Conservation (phyloP, 2,329 filamentous ascomycete species). For the Trichoderma sp. region DNA sequence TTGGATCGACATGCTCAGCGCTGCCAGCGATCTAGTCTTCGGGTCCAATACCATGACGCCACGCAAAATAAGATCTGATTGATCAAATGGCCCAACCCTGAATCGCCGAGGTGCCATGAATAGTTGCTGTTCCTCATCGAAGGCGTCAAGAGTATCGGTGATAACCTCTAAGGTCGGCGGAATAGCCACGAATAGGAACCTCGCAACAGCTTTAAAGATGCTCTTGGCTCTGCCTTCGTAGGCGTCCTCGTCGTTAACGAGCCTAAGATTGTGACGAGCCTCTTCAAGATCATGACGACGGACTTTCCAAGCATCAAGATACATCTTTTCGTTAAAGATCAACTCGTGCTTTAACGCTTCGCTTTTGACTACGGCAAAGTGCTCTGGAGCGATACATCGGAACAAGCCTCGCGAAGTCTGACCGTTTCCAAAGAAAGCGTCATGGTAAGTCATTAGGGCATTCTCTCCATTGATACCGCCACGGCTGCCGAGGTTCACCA, state of each 20-base stretch:
- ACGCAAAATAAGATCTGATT: neutral
- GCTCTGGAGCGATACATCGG: neutral
- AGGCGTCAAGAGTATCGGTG: neutral
- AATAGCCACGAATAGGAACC: accelerated
- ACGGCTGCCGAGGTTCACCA: neutral
- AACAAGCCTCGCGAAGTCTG: neutral
- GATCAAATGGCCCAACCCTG: accelerated
- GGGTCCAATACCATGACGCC: neutral
- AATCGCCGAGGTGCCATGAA: neutral
- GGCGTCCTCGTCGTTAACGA: no score
- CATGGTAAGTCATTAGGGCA: neutral
- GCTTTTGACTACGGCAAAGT: accelerated
- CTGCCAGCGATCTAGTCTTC: neutral
- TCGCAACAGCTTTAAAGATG: neutral
- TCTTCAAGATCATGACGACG: neutral
- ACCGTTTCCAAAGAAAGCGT: neutral
- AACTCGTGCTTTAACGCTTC: neutral
- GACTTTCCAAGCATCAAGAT: neutral
- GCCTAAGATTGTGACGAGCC: neutral
- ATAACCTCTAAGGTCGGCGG: neutral
- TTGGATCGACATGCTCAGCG: neutral
- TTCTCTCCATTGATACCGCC: no score
- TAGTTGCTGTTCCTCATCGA: neutral
- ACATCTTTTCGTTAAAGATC: accelerated
- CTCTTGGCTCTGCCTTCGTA: neutral